Evolutionary conservation across 2,329 filamentous ascomycete genomes (phyloP).

Genomic region (Pyrenochaeta sp.): DNA sequence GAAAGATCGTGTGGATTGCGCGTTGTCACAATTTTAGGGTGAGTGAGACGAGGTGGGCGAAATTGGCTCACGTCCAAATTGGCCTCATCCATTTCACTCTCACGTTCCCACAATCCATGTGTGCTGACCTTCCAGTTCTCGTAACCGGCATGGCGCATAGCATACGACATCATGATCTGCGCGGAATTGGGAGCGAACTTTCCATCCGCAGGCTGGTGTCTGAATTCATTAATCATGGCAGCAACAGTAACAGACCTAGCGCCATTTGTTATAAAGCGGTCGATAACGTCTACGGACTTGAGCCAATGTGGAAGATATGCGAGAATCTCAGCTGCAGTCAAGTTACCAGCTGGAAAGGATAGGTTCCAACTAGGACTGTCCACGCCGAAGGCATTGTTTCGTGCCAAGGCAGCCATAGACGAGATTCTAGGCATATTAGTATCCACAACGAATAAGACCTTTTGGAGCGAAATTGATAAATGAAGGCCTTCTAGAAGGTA

Average conservation of each 20-base stretch:
- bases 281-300: constrained; percentile 33
- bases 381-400: constrained; percentile 32
- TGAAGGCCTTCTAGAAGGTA: not conserved
- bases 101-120: constrained; percentile 8
- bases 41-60: constrained; percentile 21
- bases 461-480: not conserved
- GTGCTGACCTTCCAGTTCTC: constrained; percentile 21
- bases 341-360: constrained; percentile 31
- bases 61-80: constrained; percentile 29
- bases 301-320: constrained; percentile 37
- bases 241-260: constrained; percentile 15
- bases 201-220: constrained; percentile 5
- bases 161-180: constrained; percentile 31
- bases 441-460: too few relatives aligned
- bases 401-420: constrained; percentile 16
- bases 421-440: not conserved
- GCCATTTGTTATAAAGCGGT: constrained; percentile 33
- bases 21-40: constrained; percentile 15
- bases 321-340: constrained; percentile 36
- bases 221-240: constrained; percentile 25
- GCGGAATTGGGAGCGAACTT: constrained; percentile 18
- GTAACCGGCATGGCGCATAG: constrained; percentile 26
- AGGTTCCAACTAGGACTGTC: constrained; percentile 30
- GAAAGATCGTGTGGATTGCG: constrained; percentile 3
- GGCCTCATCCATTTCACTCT: constrained; percentile 9